These are phyloP conservation scores for Macrolepiota fuliginosa DNA, from an alignment of 768 basidiomycete genomes.

Conservation along the genomic window DNA sequence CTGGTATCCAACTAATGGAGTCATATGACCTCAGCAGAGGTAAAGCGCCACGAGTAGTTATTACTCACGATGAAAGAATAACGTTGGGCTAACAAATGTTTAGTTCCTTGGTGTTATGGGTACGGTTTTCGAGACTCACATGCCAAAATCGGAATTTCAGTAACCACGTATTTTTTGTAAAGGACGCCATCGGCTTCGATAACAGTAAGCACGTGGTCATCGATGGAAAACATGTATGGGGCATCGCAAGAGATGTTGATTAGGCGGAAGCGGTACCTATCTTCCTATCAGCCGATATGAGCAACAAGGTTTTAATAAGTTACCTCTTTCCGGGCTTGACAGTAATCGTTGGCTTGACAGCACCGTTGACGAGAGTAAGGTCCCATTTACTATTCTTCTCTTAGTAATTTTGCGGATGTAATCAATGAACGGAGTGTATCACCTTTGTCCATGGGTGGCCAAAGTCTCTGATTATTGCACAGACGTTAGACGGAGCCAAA, in stretches of 20 bases:
- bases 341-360: neutral
- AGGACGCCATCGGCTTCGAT: constrained; percentile 44
- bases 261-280: constrained; percentile 47
- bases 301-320: neutral
- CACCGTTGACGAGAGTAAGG: constrained; percentile 17
- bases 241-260: constrained; percentile 34
- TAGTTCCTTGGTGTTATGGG: neutral
- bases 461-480: neutral
- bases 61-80: neutral
- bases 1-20: neutral
- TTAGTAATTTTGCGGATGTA: constrained; percentile 41
- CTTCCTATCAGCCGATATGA: constrained; percentile 27
- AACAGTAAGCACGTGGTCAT: constrained; percentile 38
- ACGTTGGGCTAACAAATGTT: neutral
- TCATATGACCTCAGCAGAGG: too few species aligned
- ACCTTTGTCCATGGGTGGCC: neutral
- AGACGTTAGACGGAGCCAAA: neutral
- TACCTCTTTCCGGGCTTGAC: neutral
- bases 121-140: neutral
- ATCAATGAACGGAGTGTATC: constrained; percentile 22
- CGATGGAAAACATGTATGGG: constrained; percentile 39
- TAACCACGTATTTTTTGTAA: neutral
- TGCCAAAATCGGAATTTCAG: neutral
- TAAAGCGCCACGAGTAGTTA: neutral
- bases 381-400: neutral